Evolutionary conservation across 768 basidiomycete genomes (phyloP).

Genomic region (Mycena kentingensis): DNA sequence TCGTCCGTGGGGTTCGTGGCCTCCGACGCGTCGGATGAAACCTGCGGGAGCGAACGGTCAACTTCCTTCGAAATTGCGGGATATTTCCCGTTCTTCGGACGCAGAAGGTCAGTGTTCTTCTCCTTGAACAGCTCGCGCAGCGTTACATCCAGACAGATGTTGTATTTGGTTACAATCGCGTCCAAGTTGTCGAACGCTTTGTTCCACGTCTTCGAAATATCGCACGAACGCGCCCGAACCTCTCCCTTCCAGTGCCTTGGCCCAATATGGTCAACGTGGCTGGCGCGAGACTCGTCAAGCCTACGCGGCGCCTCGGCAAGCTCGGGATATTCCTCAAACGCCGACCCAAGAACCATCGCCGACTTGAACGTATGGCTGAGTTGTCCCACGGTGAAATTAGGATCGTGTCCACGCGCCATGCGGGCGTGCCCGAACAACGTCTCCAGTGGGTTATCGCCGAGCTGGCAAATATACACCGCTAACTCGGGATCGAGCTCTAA

Average conservation of each 20-base stretch:
- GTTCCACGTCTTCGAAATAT: slow-evolving; percentile 21
- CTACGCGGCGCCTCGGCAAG: slow-evolving; percentile 25
- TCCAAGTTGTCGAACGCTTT: slow-evolving; percentile 12
- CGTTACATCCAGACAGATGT: neutral
- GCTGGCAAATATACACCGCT: slow-evolving; percentile 22
- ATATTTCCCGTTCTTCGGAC: slow-evolving; percentile 30
- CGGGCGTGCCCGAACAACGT: slow-evolving; percentile 28
- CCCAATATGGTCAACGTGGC: slow-evolving; percentile 29
- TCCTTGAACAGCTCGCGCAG: neutral
- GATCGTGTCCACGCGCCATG: slow-evolving; percentile 13
- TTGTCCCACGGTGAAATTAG: neutral
- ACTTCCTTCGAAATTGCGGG: slow-evolving; percentile 30
- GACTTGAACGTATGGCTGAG: slow-evolving; percentile 20
- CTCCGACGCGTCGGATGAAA: neutral
- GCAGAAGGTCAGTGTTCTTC: slow-evolving; percentile 25
- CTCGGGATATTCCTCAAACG: slow-evolving; percentile 21
- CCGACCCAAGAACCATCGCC: slow-evolving; percentile 22
- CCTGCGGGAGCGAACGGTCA: slow-evolving; percentile 22
- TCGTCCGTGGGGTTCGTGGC: neutral
- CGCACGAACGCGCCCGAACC: slow-evolving; percentile 17
- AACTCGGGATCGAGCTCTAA: slow-evolving; percentile 23
- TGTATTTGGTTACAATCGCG: neutral
- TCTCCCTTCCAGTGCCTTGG: slow-evolving; percentile 27
- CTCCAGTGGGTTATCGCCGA: slow-evolving; percentile 33
- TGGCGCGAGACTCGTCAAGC: slow-evolving; percentile 21